Percentiles rank a stretch among this genome's conserved stretches.
Conservation (phyloP, 371 early-diverging fungal species). For the Entomophthora muscae region DNA sequence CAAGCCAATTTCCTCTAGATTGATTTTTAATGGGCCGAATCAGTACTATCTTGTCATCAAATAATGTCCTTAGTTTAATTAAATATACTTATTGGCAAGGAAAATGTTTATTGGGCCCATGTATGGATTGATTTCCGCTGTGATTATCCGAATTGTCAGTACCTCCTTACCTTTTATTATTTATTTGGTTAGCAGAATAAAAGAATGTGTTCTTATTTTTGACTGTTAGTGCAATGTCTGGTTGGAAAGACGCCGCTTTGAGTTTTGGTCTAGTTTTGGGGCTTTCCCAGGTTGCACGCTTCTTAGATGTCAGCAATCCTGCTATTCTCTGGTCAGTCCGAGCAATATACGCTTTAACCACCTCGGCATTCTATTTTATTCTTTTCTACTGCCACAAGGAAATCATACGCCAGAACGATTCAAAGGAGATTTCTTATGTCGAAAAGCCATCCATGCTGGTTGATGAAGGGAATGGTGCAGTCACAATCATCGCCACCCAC, state of each 20-base stretch:
- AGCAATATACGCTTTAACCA: background rate
- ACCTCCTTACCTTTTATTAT: too few species aligned
- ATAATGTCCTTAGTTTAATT: too few species aligned
- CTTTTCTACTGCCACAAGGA: background rate
- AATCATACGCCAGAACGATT: background rate
- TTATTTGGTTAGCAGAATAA: too few species aligned
- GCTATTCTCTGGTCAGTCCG: background rate
- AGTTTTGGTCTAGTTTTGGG: background rate
- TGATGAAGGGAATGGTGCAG: conserved; percentile 10
- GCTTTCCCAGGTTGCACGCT: background rate
- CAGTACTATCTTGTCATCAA: too few species aligned
- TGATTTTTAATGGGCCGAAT: too few species aligned
- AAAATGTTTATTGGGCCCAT: too few species aligned
- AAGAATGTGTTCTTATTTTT: too few species aligned
- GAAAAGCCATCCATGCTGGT: conserved; percentile 2
- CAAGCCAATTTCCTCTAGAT: too few species aligned
- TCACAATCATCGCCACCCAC: conserved; percentile 35
- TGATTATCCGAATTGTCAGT: too few species aligned
- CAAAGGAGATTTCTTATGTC: conserved; percentile 1
- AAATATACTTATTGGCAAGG: too few species aligned
- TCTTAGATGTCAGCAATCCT: background rate
- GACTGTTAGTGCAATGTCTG: too few species aligned
- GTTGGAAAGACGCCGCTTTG: conserved; percentile 2
- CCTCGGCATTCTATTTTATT: background rate
- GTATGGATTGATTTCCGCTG: too few species aligned